Conservation (phyloP, 352 stramenopile genomes). For the Phytophthora crassamura region DNA sequence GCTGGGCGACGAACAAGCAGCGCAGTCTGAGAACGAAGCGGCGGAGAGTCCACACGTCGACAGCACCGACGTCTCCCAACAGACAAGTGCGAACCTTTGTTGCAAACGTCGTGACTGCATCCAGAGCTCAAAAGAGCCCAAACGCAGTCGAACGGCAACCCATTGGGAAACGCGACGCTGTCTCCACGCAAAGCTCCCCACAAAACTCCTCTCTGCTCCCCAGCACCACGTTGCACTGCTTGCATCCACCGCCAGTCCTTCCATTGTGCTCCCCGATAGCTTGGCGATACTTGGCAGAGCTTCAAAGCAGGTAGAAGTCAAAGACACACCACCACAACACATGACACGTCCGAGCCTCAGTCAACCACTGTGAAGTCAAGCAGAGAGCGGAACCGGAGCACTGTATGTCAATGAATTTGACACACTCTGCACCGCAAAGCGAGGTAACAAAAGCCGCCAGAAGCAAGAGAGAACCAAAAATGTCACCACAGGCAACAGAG, state of each 20-base stretch:
- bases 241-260: slow-evolving; percentile 7
- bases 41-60: slow-evolving; percentile 9
- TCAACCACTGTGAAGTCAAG: slow-evolving; percentile 19
- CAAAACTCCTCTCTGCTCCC: slow-evolving; percentile 21
- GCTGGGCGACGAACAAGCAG: slow-evolving; percentile 11
- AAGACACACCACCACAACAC: slow-evolving; percentile 8
- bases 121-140: slow-evolving; percentile 21
- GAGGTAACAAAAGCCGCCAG: slow-evolving; percentile 24
- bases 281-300: slow-evolving; percentile 22
- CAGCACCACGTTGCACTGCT: slow-evolving; percentile 28
- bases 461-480: slow-evolving; percentile 14
- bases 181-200: slow-evolving; percentile 7
- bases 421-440: slow-evolving; percentile 23
- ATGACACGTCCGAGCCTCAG: slow-evolving; percentile 1
- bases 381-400: slow-evolving; percentile 19
- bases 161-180: slow-evolving; percentile 18
- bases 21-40: slow-evolving; percentile 13
- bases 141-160: slow-evolving; percentile 44
- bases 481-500: slow-evolving; percentile 24
- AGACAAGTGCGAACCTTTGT: slow-evolving; percentile 79
- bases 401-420: slow-evolving; percentile 17
- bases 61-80: slow-evolving; percentile 22
- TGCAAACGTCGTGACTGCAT: slow-evolving; percentile 57
- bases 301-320: slow-evolving; percentile 12
- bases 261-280: slow-evolving; percentile 31